These are phyloP conservation scores for Calonectria crousiana DNA, from an alignment of 2,329 filamentous ascomycete genomes.

Conservation along the genomic window DNA sequence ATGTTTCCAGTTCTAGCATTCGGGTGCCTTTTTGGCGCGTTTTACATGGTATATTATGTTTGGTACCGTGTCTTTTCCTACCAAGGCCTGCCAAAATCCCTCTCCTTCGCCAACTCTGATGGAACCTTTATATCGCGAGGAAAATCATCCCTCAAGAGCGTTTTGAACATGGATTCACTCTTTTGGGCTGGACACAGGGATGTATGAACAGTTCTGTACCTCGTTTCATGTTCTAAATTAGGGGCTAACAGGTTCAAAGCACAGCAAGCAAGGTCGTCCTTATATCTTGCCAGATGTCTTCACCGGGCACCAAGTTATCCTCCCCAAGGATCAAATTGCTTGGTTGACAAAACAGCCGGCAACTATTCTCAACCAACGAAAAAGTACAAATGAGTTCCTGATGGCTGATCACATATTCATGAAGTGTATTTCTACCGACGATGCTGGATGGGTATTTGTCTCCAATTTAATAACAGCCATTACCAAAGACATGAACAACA, in stretches of 20 bases:
- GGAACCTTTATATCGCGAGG: not conserved
- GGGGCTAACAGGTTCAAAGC: not conserved
- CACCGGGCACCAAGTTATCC: not conserved
- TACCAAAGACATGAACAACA: not conserved
- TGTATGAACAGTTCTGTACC: not conserved
- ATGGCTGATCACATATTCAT: not conserved
- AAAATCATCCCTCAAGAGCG: not conserved
- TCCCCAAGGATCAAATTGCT: not conserved
- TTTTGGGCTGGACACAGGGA: not conserved
- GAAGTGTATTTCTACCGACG: not conserved
- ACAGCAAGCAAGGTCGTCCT: not conserved
- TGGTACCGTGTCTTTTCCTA: not conserved
- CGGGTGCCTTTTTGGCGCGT: not conserved
- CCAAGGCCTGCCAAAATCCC: not conserved
- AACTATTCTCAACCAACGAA: not conserved
- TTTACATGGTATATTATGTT: not conserved
- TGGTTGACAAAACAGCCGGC: not conserved
- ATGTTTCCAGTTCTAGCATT: not conserved
- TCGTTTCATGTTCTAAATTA: too few relatives aligned
- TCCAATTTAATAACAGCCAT: not conserved
- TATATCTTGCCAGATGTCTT: not conserved
- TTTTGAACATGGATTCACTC: not conserved
- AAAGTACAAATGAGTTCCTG: not conserved
- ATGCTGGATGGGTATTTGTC: not conserved
- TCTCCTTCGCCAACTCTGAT: not conserved